phyloP scores from a whole-genome alignment of 805 yeast species.

The Metschnikowia cerradonensis region DNA sequence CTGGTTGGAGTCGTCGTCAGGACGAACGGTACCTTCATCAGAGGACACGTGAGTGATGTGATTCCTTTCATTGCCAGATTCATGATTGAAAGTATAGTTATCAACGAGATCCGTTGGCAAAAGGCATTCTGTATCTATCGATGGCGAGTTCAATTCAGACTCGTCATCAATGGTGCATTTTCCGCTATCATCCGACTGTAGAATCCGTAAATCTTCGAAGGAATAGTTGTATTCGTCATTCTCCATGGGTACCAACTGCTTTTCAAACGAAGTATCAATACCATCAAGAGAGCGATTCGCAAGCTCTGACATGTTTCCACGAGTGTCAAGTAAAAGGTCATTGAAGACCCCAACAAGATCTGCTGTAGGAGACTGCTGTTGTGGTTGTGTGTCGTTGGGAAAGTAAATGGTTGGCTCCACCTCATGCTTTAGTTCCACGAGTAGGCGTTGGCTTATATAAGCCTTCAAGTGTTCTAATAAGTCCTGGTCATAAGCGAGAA shows the following conservation, averaged over 20 bases:
- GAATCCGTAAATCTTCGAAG: conserved; percentile 18
- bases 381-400: neutral
- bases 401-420: conserved; percentile 7
- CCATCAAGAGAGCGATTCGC: conserved; percentile 12
- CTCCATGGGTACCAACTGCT: conserved; percentile 13
- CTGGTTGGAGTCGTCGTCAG: neutral
- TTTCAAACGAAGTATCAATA: conserved; percentile 9
- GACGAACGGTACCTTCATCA: neutral
- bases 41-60: neutral
- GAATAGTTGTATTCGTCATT: conserved; percentile 9
- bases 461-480: conserved; percentile 23
- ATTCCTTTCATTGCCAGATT: neutral
- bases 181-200: conserved; percentile 26
- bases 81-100: neutral
- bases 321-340: neutral
- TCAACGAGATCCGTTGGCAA: neutral
- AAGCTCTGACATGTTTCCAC: conserved; percentile 2
- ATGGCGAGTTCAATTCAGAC: conserved; percentile 3
- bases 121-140: neutral
- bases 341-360: neutral
- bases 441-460: conserved; percentile 23
- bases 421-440: conserved; percentile 12
- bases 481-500: conserved; percentile 26
- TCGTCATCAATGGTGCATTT: conserved; percentile 19
- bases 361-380: neutral